Evolutionary conservation across 2,329 filamentous ascomycete species (phyloP).

Genomic region (Zymoseptoria brevis): DNA sequence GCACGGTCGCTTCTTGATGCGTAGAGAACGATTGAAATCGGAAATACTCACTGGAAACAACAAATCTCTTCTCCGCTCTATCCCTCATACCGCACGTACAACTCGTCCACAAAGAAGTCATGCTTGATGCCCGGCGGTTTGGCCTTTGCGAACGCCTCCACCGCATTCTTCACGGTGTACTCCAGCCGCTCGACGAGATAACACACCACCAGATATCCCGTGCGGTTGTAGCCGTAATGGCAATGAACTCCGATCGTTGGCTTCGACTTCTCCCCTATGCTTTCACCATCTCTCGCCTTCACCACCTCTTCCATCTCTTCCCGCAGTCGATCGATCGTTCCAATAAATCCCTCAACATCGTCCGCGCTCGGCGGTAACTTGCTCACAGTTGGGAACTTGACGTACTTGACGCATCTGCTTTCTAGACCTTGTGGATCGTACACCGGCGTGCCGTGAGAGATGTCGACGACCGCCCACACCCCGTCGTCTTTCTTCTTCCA

Average conservation of each 20-base stretch:
- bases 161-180: constrained; percentile 64
- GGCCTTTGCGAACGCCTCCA: constrained; percentile 65
- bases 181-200: constrained; percentile 80
- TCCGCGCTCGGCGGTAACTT: constrained; percentile 71
- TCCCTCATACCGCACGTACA: constrained; percentile 67
- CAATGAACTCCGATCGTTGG: constrained; percentile 72
- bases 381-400: constrained; percentile 86
- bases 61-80: background rate
- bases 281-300: constrained; percentile 16
- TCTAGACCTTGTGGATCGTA: constrained; percentile 61
- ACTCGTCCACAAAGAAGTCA: constrained; percentile 74
- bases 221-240: constrained; percentile 87
- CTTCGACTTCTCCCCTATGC: constrained; percentile 8
- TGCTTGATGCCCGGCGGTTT: constrained; percentile 81
- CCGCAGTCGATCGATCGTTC: constrained; percentile 45
- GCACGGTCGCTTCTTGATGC: background rate
- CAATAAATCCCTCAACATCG: constrained; percentile 53
- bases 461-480: constrained; percentile 61
- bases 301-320: constrained; percentile 30
- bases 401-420: constrained; percentile 41
- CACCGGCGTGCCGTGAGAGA: constrained; percentile 81
- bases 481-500: constrained; percentile 44
- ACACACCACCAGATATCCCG: constrained; percentile 81
- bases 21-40: background rate
- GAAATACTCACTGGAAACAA: background rate